Percentiles rank a stretch among this genome's conserved stretches.
phyloP scores from a whole-genome alignment of 495 filamentous ascomycete genomes.

The Aspergillus cristatus region DNA sequence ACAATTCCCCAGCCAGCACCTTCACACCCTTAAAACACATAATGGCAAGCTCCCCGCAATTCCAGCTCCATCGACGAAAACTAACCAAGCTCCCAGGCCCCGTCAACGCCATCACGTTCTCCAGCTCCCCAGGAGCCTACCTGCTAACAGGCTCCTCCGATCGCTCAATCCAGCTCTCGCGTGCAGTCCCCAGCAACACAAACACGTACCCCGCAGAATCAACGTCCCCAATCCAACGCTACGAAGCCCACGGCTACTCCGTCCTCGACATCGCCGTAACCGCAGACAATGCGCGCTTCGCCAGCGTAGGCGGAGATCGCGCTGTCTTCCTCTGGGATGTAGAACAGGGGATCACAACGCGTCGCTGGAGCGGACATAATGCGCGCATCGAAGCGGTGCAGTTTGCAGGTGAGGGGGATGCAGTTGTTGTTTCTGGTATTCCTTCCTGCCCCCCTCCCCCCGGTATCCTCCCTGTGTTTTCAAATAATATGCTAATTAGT shows the following conservation, averaged over 20 bases:
- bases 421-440: conserved; percentile 56
- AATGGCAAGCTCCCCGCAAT: conserved; percentile 21
- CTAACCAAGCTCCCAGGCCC: conserved; percentile 17
- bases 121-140: conserved; percentile 31
- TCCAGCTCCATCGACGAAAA: not conserved
- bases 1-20: conserved; percentile 24
- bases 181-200: conserved; percentile 41
- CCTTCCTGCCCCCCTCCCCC: conserved; percentile 4
- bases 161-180: conserved; percentile 75
- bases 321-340: conserved; percentile 94
- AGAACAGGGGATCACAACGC: conserved; percentile 57
- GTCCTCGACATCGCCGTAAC: conserved; percentile 72
- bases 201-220: conserved; percentile 27
- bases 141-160: conserved; percentile 82
- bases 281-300: conserved; percentile 72
- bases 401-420: conserved; percentile 64
- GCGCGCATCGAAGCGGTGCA: conserved; percentile 65
- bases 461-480: no score
- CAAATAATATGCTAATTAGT: no score
- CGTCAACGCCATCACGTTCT: conserved; percentile 35
- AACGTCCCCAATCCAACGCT: conserved; percentile 65
- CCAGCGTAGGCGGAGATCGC: conserved; percentile 77
- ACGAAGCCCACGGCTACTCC: conserved; percentile 81
- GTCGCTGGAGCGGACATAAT: conserved; percentile 66
- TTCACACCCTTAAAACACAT: conserved; percentile 39